Percentiles rank a stretch among this genome's conserved stretches.
Evolutionary conservation across 2,329 filamentous ascomycete genomes (phyloP).

Genomic region (Aspergillus terreus): DNA sequence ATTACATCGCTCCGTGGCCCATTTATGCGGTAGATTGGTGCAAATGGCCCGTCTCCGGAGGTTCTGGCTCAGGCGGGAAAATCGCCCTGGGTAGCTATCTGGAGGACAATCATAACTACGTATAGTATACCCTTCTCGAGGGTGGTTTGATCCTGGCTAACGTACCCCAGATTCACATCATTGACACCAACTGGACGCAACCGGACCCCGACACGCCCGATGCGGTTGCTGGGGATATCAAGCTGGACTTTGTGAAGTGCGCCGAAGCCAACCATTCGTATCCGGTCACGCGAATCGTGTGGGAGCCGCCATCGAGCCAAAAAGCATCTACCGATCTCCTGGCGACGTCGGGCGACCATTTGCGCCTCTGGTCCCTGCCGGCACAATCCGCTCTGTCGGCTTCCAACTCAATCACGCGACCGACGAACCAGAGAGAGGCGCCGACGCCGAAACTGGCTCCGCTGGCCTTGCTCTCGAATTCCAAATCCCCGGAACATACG

Average conservation of each 20-base stretch:
- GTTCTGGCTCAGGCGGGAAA: constrained; percentile 67
- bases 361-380: constrained; percentile 90
- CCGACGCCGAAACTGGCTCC: constrained; percentile 82
- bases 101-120: constrained; percentile 97
- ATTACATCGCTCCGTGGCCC: constrained; percentile 90
- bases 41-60: constrained; percentile 81
- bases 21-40: constrained; percentile 99
- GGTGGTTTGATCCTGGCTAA: constrained; percentile 15
- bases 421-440: constrained; percentile 58
- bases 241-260: constrained; percentile 83
- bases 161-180: constrained; percentile 78
- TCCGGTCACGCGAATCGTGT: constrained; percentile 88
- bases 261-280: constrained; percentile 98
- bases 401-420: constrained; percentile 67
- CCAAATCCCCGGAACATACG: constrained; percentile 96
- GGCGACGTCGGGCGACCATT: constrained; percentile 90
- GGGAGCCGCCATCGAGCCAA: constrained; percentile 91
- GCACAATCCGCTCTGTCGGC: constrained; percentile 44
- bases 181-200: constrained; percentile 78
- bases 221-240: constrained; percentile 60
- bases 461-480: constrained; percentile 89
- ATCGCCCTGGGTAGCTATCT: constrained; percentile 93
- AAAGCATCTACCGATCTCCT: constrained; percentile 94
- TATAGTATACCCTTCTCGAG: constrained; percentile 42
- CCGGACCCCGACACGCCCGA: constrained; percentile 65